Percentiles rank a stretch among this genome's conserved stretches.
These are phyloP conservation scores for Cornus florida DNA, from an alignment of 148 eudicot genomes.

Conservation along the genomic window DNA sequence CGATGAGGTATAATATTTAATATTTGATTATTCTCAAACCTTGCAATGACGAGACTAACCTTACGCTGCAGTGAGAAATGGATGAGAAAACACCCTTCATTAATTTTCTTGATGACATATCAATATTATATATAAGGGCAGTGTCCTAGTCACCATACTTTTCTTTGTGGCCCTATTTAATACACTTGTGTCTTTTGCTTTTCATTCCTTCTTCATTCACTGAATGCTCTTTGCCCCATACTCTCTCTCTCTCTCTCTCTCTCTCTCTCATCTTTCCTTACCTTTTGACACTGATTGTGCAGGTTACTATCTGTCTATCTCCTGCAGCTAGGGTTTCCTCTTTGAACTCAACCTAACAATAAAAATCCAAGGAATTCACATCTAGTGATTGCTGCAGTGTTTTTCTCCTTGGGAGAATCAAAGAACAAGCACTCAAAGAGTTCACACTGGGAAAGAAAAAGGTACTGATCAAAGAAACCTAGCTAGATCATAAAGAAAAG, in stretches of 20 bases:
- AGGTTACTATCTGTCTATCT: slow-evolving; percentile 1
- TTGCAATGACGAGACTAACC: too few species aligned
- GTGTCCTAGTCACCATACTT: not conserved
- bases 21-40: too few species aligned
- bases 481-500: not conserved
- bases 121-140: not conserved
- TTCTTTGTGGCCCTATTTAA: slow-evolving; percentile 10
- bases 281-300: slow-evolving; percentile 12
- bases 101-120: too few species aligned
- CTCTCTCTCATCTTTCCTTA: not conserved
- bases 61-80: too few species aligned
- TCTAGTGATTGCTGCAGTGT: not conserved
- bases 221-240: not conserved
- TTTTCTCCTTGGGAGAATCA: not conserved
- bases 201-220: not conserved
- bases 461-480: not conserved
- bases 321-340: slow-evolving; percentile 20
- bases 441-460: not conserved
- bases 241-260: not conserved
- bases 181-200: not conserved
- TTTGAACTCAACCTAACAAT: not conserved
- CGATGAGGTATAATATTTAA: too few species aligned
- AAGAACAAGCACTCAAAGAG: slow-evolving; percentile 3
- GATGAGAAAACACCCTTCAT: too few species aligned
- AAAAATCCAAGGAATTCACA: not conserved